Base-by-base conservation (phyloP, 345 rosid species). In the Populus simonii region DNA sequence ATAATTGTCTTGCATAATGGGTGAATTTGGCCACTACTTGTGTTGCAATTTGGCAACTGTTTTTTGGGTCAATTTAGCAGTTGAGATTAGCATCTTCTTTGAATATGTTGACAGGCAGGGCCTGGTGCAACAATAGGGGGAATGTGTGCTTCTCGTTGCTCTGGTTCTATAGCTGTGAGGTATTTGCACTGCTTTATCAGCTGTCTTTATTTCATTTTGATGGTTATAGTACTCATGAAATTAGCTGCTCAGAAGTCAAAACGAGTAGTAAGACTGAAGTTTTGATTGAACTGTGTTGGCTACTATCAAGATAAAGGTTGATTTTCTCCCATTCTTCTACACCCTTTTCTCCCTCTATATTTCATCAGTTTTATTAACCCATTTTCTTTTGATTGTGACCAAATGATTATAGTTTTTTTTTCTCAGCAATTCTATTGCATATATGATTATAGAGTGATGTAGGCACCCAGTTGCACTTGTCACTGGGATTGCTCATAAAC, bases 81-180 rank as follows among this genome's bases (percentile, higher is more conserved):
- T 25, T 78, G 22, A 61, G 53, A 7, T 29, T 61, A 29, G 38
- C 59, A 36, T 74, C 13, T 71, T 85, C 55, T 18, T 70, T 41
- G 82, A 18, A 62, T 68, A 38, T 66, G 66, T 76, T 83, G 36
- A 73, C 55, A 61, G 79, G 55, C 92, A 95, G 99, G 98, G 53
- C 99, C 99, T 25, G 97, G 99, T 69, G 99, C 99, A 78, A 86
- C 88, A 71, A 90, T 95, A 27, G 97, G 99, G 66, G 99, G 99
- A 68, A 95, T 93, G 99, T 93, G 98, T 84, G 95, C 99, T 72
- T 93, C 98, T 70, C 97, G 97, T 55, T 95, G 97, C 91, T 95
- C 98, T 70, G 99, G 98, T 70, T 93, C 98, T 82, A 85, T 95
- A 79, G 98, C 99, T 66, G 97, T 91, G 76, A 90, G 98, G 99